Evolutionary conservation across 2,329 filamentous ascomycete species (phyloP), one percentile per base, ranked within the genome.

Genomic region (Colletotrichum destructivum): DNA sequence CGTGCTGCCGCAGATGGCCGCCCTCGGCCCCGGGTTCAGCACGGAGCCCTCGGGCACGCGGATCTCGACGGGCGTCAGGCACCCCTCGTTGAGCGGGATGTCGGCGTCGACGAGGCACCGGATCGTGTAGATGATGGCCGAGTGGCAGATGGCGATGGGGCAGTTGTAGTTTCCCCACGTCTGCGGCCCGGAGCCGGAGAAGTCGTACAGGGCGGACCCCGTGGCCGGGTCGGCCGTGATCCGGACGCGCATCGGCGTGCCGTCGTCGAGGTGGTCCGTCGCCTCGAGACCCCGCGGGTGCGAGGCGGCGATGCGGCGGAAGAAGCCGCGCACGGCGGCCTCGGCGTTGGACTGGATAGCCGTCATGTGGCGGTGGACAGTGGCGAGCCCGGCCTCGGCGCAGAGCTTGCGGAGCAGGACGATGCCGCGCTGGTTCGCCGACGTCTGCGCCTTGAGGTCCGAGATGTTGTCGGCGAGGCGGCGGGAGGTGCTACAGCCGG

Each of bases 1-100:
- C 0, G 94, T 92, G 76, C 94, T 94, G n/a, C 93, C 93, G 44
- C 79, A 80, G 59, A 82, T 78, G 1, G 81, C 82, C 2, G 78
- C 81, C 0, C 74, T 70, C 0, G 81, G 76, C 0, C 76, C 77
- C 2, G 82, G 82, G 23, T 79, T 79, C 2, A 84, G 76, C n/a
- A 83, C 73, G 1, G 76, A 77, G 12, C 78, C 77, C 15, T 70
- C 66, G 3, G 82, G 82, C 0, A 81, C 76, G n/a, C 71, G 67
- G 40, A 84, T 77, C 23, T 79, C 74, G 16, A 82, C 78, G 0
- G 82, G 81, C 1, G 75, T 63, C 5, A 84, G 75, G 56, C 81
- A 83, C 26, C 82, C 82, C 71, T 84, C 77, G 72, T 84, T 84
- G 0, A 84, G 76, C 0, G 82, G 82, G 5, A 84, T 82, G 35